Base-by-base conservation (phyloP, 768 basidiomycete species). In the Sistotremastrum niveocremeum region DNA sequence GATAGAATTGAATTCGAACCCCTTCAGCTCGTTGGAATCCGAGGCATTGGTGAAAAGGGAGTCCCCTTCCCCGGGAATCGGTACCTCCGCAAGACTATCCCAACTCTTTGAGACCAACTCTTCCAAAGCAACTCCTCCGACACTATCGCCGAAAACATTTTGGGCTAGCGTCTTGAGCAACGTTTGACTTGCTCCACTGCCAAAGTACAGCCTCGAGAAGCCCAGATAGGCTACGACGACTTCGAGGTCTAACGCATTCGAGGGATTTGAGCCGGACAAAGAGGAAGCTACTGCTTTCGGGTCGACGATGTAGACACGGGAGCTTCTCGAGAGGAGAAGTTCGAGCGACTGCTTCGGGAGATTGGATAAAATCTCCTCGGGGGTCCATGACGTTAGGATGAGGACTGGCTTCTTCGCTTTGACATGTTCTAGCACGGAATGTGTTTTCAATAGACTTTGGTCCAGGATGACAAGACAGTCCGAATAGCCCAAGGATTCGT, bases 191-290 rank as follows among this genome's bases (percentile, higher is more conserved):
- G 79, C 80, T n/a, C 66, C 63, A 42, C 68, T 62, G 31, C 83
- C 85, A 37, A 89, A 66, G 63, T 84, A 98, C 33, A 98, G 69
- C 45, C 87, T 72, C 56, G 97, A 63, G 69, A 97, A 87, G 1
- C 84, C 82, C 31, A 93, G 68, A 54, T 86, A 76, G 38, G 79
- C 73, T 34, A 86, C 57, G 50, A 85, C 61, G 51, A 66, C 69
- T 54, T 83, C 72, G n/a, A 54, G 41, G 32, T 46, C 49, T 4
- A 54, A 46, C 44, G 51, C 51, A 12, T 49, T 52, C 41, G 56
- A 51, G 40, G 48, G 44, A 37, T 55, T 42, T 4, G 58, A 56
- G 12, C 63, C 64, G 2, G 60, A 58, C 28, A 76, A 52, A 31
- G 62, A 62, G 20, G 65, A 60, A 28, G 79, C 75, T 37, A 81